Conservation (phyloP, 441 rosid species). For the Geranium incanum region DNA sequence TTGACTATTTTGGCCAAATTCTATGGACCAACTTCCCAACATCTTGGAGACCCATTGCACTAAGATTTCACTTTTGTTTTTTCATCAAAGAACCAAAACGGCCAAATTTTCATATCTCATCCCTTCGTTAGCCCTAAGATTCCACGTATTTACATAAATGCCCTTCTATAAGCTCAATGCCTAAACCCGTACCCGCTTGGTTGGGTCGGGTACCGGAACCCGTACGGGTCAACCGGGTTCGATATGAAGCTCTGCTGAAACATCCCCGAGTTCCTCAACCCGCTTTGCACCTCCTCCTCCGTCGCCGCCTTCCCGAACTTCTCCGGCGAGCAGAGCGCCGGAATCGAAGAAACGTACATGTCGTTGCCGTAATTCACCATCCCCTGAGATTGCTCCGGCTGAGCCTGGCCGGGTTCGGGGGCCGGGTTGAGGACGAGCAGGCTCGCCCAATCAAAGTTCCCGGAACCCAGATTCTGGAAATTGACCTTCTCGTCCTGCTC, state of each 20-base stretch:
- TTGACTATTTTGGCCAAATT: too few relatives aligned
- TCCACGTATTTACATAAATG: constrained; percentile 46
- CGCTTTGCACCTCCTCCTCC: constrained; percentile 75
- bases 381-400: constrained; percentile 31
- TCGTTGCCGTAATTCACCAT: constrained; percentile 30
- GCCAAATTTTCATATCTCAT: too few relatives aligned
- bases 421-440: constrained; percentile 46
- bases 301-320: constrained; percentile 20
- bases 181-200: constrained; percentile 47
- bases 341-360: constrained; percentile 34
- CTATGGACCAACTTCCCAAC: too few relatives aligned
- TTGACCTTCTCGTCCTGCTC: constrained; percentile 39
- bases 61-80: too few relatives aligned
- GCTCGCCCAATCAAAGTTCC: constrained; percentile 72
- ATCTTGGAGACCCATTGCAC: too few relatives aligned
- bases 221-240: constrained; percentile 44
- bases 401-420: constrained; percentile 36
- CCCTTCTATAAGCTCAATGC: constrained; percentile 26
- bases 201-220: constrained; percentile 49
- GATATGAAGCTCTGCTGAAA: constrained; percentile 34
- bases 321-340: constrained; percentile 21
- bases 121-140: constrained; percentile 29
- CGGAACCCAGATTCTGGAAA: constrained; percentile 35
- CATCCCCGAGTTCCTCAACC: constrained; percentile 32
- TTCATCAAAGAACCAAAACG: too few relatives aligned